These are phyloP conservation scores for Nitzschia sp. DNA, from an alignment of 108 stramenopile species.

Conservation along the genomic window DNA sequence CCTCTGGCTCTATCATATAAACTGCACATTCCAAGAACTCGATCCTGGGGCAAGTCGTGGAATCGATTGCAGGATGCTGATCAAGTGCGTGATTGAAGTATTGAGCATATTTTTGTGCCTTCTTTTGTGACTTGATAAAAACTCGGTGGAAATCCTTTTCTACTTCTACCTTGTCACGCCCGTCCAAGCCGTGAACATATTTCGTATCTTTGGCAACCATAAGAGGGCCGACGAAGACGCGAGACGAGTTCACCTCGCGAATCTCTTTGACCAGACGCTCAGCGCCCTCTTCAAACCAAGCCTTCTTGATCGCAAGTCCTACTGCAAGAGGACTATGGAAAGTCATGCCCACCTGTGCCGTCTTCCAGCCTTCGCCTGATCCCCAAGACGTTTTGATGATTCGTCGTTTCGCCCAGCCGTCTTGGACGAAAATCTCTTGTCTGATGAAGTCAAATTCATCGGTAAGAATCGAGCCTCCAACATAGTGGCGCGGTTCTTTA, in stretches of 20 bases:
- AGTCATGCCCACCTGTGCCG: background rate
- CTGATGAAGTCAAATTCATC: background rate
- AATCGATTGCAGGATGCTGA: constrained; percentile 25
- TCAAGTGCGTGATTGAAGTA: constrained; percentile 39
- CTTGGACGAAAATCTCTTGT: background rate
- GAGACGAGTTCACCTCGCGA: background rate
- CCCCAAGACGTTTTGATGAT: background rate
- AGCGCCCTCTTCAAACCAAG: background rate
- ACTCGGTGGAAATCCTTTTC: constrained; percentile 37
- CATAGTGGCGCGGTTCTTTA: background rate
- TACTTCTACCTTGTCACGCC: constrained; percentile 27
- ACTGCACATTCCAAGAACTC: constrained; percentile 47
- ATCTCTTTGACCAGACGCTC: background rate
- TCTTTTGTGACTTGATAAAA: constrained; percentile 47
- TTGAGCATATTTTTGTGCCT: constrained; percentile 37
- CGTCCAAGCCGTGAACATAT: background rate
- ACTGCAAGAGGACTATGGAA: background rate
- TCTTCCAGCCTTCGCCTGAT: background rate
- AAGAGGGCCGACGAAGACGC: constrained; percentile 23
- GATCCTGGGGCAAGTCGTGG: constrained; percentile 28
- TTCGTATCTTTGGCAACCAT: constrained; percentile 59
- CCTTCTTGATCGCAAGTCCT: background rate
- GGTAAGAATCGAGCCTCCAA: background rate
- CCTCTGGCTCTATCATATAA: constrained; percentile 36
- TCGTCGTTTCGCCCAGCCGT: background rate